These are phyloP conservation scores for Leptographium wingfieldii DNA, from an alignment of 2,329 filamentous ascomycete genomes.

Conservation along the genomic window DNA sequence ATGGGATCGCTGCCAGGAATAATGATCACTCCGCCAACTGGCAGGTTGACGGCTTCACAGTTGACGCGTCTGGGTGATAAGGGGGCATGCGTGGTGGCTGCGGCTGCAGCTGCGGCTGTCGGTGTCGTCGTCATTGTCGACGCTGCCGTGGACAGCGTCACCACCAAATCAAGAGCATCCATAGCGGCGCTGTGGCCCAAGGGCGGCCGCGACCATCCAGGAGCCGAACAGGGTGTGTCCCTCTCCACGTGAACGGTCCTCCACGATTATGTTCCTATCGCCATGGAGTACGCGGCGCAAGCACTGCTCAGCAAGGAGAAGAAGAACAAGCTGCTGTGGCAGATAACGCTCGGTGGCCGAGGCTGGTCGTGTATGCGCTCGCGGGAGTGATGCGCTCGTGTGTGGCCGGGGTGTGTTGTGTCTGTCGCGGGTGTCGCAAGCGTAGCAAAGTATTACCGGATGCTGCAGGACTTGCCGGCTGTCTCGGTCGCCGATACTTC, in stretches of 20 bases:
- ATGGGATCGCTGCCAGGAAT: slow-evolving; percentile 40
- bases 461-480: not conserved
- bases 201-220: slow-evolving; percentile 8
- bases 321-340: not conserved
- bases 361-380: not conserved
- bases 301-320: not conserved
- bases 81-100: not conserved
- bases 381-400: not conserved
- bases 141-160: not conserved
- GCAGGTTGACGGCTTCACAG: slow-evolving; percentile 30
- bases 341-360: not conserved
- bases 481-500: not conserved
- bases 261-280: not conserved
- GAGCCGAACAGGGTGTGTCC: slow-evolving; percentile 1
- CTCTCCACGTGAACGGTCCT: not conserved
- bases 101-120: not conserved
- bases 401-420: not conserved
- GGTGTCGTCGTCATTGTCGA: not conserved
- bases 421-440: not conserved
- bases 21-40: slow-evolving; percentile 32
- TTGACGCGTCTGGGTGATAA: not conserved
- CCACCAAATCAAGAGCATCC: slow-evolving; percentile 5
- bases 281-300: slow-evolving; percentile 1
- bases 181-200: slow-evolving; percentile 4
- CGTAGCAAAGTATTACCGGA: not conserved